Percentiles rank a stretch among this genome's conserved stretches.
Evolutionary conservation across 257 asterid species (phyloP).

Genomic region (Ocimum tenuiflorum): DNA sequence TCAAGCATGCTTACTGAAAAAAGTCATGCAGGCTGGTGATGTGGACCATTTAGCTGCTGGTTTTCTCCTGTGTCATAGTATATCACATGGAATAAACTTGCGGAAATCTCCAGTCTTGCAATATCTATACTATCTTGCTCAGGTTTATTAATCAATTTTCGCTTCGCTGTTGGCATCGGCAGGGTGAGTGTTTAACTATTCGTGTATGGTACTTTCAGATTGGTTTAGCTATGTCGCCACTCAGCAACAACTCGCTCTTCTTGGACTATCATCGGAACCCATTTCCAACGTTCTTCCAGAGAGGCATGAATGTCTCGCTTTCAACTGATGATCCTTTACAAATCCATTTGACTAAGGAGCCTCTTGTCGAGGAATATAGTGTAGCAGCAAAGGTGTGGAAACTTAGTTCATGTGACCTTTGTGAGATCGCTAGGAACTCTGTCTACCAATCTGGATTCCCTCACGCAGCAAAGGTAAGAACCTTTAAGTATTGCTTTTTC

Average conservation of each 20-base stretch:
- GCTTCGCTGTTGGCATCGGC: neutral
- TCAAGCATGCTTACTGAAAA: constrained; percentile 11
- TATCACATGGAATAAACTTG: constrained; percentile 87
- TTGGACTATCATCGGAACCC: constrained; percentile 88
- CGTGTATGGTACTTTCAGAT: constrained; percentile 38
- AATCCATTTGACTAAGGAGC: constrained; percentile 87
- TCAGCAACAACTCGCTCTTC: constrained; percentile 93
- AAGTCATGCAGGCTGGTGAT: constrained; percentile 81
- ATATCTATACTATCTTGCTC: constrained; percentile 89
- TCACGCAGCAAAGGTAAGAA: constrained; percentile 72
- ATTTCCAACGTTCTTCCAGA: constrained; percentile 83
- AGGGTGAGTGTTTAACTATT: neutral
- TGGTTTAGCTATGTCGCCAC: constrained; percentile 95
- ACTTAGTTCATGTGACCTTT: constrained; percentile 90
- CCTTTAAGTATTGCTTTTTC: constrained; percentile 5
- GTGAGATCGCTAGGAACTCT: constrained; percentile 92
- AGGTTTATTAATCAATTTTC: constrained; percentile 51
- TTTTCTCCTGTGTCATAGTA: constrained; percentile 78
- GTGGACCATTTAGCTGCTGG: constrained; percentile 98
- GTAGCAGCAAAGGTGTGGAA: constrained; percentile 99
- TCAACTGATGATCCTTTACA: constrained; percentile 89
- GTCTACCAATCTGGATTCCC: constrained; percentile 92
- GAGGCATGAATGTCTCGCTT: constrained; percentile 81
- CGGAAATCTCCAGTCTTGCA: constrained; percentile 86
- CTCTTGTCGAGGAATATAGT: constrained; percentile 95